Percentiles rank a stretch among this genome's conserved stretches.
phyloP scores from a whole-genome alignment of 2,329 filamentous ascomycete genomes.

The Apiospora malaysiana region DNA sequence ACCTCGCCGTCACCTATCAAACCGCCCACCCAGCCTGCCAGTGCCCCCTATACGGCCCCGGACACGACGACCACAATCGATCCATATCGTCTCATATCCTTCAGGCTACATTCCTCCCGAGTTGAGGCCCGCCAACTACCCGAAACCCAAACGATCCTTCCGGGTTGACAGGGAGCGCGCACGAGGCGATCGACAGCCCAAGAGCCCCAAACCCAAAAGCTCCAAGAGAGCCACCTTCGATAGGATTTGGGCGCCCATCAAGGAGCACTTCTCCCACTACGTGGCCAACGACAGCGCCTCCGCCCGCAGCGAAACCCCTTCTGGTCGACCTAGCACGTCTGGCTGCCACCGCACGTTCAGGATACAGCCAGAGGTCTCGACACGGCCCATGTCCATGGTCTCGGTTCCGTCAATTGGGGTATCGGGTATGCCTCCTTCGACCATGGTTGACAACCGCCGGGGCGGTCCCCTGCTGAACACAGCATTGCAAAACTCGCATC shows the following conservation, averaged over 20 bases:
- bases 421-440: conserved; percentile 29
- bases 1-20: conserved; percentile 33
- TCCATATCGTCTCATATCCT: conserved; percentile 56
- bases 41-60: conserved; percentile 55
- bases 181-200: conserved; percentile 29
- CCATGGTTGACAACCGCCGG: conserved; percentile 40
- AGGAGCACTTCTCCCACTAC: conserved; percentile 34
- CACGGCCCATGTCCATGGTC: conserved; percentile 35
- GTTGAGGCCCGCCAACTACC: conserved; percentile 46
- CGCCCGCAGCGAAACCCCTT: conserved; percentile 24
- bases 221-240: conserved; percentile 41
- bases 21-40: conserved; percentile 38
- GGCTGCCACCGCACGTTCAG: conserved; percentile 12
- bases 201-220: not conserved
- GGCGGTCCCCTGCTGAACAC: conserved; percentile 33
- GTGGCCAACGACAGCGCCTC: conserved; percentile 29
- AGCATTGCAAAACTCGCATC: conserved; percentile 41
- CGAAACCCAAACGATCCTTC: conserved; percentile 54
- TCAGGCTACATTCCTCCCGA: conserved; percentile 52
- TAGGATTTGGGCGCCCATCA: conserved; percentile 41
- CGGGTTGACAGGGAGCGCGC: conserved; percentile 26
- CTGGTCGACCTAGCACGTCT: conserved; percentile 25
- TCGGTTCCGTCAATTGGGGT: conserved; percentile 32
- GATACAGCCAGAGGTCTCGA: not conserved
- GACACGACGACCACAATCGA: conserved; percentile 56